Base-by-base conservation (phyloP, 2,329 filamentous ascomycete species). In the Hypoxylon sp. region DNA sequence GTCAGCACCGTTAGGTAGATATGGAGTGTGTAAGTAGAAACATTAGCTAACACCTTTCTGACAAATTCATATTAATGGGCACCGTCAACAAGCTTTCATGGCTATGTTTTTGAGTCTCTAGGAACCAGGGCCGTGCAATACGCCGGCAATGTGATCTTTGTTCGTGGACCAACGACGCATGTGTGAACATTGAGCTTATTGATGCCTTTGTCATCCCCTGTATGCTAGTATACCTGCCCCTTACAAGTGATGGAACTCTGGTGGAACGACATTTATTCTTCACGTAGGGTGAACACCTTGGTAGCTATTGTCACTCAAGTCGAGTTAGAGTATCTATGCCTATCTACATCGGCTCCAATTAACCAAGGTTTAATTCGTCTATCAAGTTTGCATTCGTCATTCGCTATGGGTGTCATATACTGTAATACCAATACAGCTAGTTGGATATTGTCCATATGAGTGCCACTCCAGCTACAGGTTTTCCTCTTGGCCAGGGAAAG, bases 351-450 rank as follows among this genome's bases (percentile, higher is more conserved):
- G 14, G 33, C 46, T 11, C 17, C 31, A 51, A 31, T n/a, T 10
- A 22, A 14, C 31, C 33, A n/a, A 13, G 33, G 51, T 9, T n/a
- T 10, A 13, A 57, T 42, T 24, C 22, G 26, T 47, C 22, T 14
- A 31, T 58, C 46, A 46, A 53, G 37, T 10, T 46, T 60, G 47
- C 14, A 48, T 52, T 63, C 19, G 11, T 65, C 46, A 62, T 61
- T 60, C 26, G 53, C 47, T 58, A 61, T 55, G 42, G 33, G 33
- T 66, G 54, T 26, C 35, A 59, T 44, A 59, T 54, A 52, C 35
- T 48, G 50, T 42, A 42, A 42, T 66, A 66, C 51, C 37, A 54
- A 68, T 68, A 66, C 62, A 66, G 55, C 59, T 61, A 42, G 37
- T 35, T 35, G 62, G 62, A 66, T 66, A 71, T 69, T 64, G 58